Conservation (phyloP, 306 rosid genomes). For the Oemleria cerasiformis region DNA sequence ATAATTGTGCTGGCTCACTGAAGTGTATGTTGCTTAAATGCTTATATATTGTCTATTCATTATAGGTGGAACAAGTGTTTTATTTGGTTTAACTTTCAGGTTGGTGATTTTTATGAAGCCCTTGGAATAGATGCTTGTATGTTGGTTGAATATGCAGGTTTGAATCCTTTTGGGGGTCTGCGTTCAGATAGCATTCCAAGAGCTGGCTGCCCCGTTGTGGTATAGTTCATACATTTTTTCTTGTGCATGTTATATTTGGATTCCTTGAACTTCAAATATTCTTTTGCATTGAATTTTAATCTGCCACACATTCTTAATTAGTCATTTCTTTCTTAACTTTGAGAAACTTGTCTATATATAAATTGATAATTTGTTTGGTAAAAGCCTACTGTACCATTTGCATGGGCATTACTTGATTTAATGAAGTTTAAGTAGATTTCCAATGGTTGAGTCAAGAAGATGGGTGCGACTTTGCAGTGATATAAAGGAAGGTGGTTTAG, state of each 20-base stretch:
- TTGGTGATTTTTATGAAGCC: constrained; percentile 95
- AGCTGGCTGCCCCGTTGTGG: constrained; percentile 98
- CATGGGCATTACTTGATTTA: background rate
- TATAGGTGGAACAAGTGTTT: constrained; percentile 4
- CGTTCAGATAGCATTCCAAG: constrained; percentile 78
- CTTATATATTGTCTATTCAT: constrained; percentile 10
- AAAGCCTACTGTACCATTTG: background rate
- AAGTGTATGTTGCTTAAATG: background rate
- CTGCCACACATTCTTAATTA: background rate
- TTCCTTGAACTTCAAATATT: background rate
- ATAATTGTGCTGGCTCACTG: background rate
- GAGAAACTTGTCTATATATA: background rate
- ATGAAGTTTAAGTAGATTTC: background rate
- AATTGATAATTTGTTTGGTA: background rate
- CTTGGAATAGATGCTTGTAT: constrained; percentile 87
- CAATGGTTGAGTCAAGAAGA: background rate
- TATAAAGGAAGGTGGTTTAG: background rate
- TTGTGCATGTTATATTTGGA: constrained; percentile 18
- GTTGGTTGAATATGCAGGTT: constrained; percentile 89
- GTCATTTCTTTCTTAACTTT: constrained; percentile 16
- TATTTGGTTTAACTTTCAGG: constrained; percentile 43
- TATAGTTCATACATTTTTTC: constrained; percentile 30
- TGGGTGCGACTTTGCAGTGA: background rate
- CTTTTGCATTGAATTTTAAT: background rate
- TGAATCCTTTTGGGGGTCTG: constrained; percentile 89